These are phyloP conservation scores for Linum trigynum DNA, from an alignment of 345 rosid species.

Conservation along the genomic window DNA sequence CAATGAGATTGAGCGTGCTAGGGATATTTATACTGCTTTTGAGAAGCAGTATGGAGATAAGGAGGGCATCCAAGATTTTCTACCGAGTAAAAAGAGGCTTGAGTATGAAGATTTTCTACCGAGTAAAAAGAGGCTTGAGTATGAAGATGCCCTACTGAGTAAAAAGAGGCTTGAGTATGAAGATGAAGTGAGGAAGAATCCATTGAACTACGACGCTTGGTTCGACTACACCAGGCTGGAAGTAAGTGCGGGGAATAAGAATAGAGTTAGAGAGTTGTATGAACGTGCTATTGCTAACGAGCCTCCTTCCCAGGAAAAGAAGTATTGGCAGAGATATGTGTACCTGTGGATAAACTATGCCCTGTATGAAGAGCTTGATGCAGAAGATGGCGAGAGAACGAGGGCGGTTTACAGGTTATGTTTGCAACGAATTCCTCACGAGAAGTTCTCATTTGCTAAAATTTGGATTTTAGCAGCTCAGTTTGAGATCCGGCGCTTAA, in stretches of 20 bases:
- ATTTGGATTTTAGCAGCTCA: constrained; percentile 86
- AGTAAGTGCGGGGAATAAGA: constrained; percentile 60
- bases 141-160: constrained; percentile 78
- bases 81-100: too few species aligned
- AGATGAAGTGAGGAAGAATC: constrained; percentile 79
- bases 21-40: constrained; percentile 29
- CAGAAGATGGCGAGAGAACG: constrained; percentile 61
- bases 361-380: constrained; percentile 77
- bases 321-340: constrained; percentile 88
- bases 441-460: constrained; percentile 77
- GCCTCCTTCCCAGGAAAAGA: constrained; percentile 81
- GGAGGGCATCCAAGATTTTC: constrained; percentile 37
- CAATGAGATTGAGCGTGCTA: neutral
- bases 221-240: constrained; percentile 75
- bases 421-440: constrained; percentile 70
- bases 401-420: constrained; percentile 73
- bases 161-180: constrained; percentile 89
- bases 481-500: constrained; percentile 82
- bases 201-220: constrained; percentile 71
- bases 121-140: too few species aligned
- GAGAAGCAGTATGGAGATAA: constrained; percentile 82
- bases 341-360: constrained; percentile 89
- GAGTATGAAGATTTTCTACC: too few species aligned
- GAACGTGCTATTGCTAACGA: constrained; percentile 79
- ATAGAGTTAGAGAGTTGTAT: constrained; percentile 61